Evolutionary conservation across 73 alveolate species (phyloP).

Genomic region (Tetrahymena elliotti): DNA sequence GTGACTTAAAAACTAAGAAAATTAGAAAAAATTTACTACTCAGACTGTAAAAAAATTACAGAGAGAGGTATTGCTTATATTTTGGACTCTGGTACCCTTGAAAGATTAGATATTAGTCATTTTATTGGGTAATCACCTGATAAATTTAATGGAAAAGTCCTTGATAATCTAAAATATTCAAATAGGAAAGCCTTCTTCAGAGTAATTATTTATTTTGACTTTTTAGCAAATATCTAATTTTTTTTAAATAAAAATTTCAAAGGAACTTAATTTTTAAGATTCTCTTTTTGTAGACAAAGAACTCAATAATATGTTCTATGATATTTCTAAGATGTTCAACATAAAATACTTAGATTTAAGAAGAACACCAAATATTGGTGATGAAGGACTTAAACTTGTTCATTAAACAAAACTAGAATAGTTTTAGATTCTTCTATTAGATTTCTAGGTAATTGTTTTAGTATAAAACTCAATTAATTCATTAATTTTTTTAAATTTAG

Average conservation of each 20-base stretch:
- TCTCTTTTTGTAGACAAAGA: neutral
- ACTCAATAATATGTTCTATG: neutral
- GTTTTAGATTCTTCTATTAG: neutral
- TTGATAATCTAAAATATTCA: neutral
- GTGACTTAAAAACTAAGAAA: neutral
- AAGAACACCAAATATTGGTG: neutral
- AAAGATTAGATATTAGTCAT: neutral
- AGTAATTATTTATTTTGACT: neutral
- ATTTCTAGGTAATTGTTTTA: neutral
- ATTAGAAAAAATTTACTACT: neutral
- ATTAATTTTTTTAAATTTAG: neutral
- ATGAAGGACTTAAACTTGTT: neutral
- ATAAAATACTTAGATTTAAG: neutral
- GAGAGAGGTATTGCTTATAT: neutral
- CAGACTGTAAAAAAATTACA: neutral
- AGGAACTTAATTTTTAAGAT: neutral
- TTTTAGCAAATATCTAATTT: neutral
- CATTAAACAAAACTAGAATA: neutral
- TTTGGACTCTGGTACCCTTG: neutral
- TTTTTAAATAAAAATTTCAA: neutral
- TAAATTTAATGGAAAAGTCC: neutral
- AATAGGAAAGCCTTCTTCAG: neutral
- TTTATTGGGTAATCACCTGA: neutral
- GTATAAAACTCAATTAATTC: neutral
- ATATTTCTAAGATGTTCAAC: neutral